These are phyloP conservation scores for Ganoderma multipileum DNA, from an alignment of 1,284 basidiomycete genomes.

Conservation along the genomic window DNA sequence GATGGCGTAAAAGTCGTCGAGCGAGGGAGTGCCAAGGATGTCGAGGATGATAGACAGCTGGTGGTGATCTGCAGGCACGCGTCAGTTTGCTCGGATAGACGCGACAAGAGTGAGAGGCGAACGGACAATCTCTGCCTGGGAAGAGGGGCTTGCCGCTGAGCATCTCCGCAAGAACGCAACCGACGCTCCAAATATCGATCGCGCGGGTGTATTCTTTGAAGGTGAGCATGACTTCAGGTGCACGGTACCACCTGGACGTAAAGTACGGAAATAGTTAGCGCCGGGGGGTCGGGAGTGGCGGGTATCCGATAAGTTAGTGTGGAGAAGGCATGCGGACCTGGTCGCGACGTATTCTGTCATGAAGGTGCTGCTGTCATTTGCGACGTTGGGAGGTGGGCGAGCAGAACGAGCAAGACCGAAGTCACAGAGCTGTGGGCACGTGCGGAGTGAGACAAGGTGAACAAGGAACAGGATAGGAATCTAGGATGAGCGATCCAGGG, in stretches of 20 bases:
- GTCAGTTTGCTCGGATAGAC: background rate
- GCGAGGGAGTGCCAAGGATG: constrained; percentile 87
- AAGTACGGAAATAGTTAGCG: constrained; percentile 17
- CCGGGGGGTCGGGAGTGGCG: constrained; percentile 7
- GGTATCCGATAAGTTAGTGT: constrained; percentile 1
- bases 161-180: constrained; percentile 95
- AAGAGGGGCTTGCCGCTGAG: constrained; percentile 90
- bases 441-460: constrained; percentile 48
- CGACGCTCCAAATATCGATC: constrained; percentile 94
- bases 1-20: constrained; percentile 94
- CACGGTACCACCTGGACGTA: constrained; percentile 83
- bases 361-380: constrained; percentile 85
- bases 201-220: constrained; percentile 94
- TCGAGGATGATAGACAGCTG: constrained; percentile 89
- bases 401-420: constrained; percentile 92
- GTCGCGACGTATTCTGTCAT: constrained; percentile 97
- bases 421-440: constrained; percentile 75
- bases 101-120: background rate
- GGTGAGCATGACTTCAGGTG: constrained; percentile 95
- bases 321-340: constrained; percentile 47
- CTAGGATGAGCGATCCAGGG: constrained; percentile 96
- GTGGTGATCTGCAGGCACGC: constrained; percentile 74
- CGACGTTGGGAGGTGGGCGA: constrained; percentile 80
- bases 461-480: constrained; percentile 64
- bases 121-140: constrained; percentile 81